phyloP scores from a whole-genome alignment of 2,329 filamentous ascomycete genomes.

The Fusarium floridanum region DNA sequence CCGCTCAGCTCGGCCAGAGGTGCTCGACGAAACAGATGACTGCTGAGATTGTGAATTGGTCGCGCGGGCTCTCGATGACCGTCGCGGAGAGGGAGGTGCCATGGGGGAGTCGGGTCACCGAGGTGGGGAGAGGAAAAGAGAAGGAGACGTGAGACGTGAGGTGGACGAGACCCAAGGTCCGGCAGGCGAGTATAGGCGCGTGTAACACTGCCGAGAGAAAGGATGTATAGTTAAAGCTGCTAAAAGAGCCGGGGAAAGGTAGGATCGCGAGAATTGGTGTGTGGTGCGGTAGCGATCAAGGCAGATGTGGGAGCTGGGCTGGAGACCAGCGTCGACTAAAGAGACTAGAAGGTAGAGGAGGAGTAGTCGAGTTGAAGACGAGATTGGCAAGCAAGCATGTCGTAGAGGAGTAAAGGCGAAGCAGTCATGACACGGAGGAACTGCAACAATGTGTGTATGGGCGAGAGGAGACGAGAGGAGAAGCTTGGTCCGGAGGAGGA shows the following conservation, averaged over 20 bases:
- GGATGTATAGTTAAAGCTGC: not conserved
- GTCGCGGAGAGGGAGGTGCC: slow-evolving; percentile 79
- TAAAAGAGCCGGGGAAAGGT: slow-evolving; percentile 13
- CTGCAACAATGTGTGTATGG: slow-evolving; percentile 32
- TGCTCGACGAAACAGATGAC: slow-evolving; percentile 83
- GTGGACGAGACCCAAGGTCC: slow-evolving; percentile 3
- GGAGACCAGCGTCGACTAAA: slow-evolving; percentile 33
- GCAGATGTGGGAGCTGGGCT: slow-evolving; percentile 28
- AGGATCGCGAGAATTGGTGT: slow-evolving; percentile 38
- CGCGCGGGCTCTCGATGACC: slow-evolving; percentile 90
- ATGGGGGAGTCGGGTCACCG: slow-evolving; percentile 57
- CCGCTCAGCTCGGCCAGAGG: slow-evolving; percentile 81
- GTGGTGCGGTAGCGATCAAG: slow-evolving; percentile 28
- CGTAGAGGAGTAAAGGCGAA: slow-evolving; percentile 35
- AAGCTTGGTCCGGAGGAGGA: slow-evolving; percentile 42
- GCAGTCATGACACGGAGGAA: slow-evolving; percentile 40
- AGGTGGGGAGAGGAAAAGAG: slow-evolving; percentile 47
- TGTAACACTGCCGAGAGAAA: slow-evolving; percentile 7
- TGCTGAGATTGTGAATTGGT: slow-evolving; percentile 82
- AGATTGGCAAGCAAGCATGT: slow-evolving; percentile 47
- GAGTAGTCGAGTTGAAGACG: slow-evolving; percentile 39
- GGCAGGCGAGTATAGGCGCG: slow-evolving; percentile 11
- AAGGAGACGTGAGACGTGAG: slow-evolving; percentile 10
- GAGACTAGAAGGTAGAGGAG: slow-evolving; percentile 43
- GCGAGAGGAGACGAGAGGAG: slow-evolving; percentile 47